Conservation (phyloP, 2,329 filamentous ascomycete genomes). For the Monosporascus sp. region DNA sequence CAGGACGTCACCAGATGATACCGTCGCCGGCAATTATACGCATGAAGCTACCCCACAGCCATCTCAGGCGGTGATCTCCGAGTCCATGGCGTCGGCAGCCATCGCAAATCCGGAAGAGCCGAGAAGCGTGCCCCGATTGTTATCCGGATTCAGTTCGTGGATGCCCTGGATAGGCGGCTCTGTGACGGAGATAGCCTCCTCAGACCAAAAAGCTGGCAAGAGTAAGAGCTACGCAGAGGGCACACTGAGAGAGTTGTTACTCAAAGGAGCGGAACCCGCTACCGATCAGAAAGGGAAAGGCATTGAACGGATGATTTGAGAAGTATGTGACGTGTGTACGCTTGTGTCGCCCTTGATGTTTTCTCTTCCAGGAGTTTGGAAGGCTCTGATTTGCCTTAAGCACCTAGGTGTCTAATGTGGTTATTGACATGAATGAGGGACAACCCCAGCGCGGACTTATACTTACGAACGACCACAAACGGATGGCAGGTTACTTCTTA, state of each 20-base stretch:
- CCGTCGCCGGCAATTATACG: constrained; percentile 13
- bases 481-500: neutral
- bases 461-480: neutral
- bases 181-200: constrained; percentile 8
- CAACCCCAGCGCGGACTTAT: no score
- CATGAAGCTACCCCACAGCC: constrained; percentile 20
- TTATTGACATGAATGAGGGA: no score
- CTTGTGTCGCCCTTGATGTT: neutral
- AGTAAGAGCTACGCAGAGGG: constrained; percentile 48
- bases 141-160: constrained; percentile 40
- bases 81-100: constrained; percentile 22
- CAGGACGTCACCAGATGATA: constrained; percentile 28
- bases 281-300: constrained; percentile 3
- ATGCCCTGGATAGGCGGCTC: constrained; percentile 37
- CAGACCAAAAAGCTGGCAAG: constrained; percentile 17
- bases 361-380: neutral
- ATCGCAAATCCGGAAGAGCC: constrained; percentile 21
- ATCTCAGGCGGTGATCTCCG: constrained; percentile 17
- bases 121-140: constrained; percentile 15
- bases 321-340: neutral
- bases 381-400: no score
- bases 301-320: neutral
- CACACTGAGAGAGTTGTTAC: constrained; percentile 45
- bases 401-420: no score
- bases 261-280: constrained; percentile 33